phyloP scores from a whole-genome alignment of 129 eudicot species.

The Pseudognaphalium luteoalbum region DNA sequence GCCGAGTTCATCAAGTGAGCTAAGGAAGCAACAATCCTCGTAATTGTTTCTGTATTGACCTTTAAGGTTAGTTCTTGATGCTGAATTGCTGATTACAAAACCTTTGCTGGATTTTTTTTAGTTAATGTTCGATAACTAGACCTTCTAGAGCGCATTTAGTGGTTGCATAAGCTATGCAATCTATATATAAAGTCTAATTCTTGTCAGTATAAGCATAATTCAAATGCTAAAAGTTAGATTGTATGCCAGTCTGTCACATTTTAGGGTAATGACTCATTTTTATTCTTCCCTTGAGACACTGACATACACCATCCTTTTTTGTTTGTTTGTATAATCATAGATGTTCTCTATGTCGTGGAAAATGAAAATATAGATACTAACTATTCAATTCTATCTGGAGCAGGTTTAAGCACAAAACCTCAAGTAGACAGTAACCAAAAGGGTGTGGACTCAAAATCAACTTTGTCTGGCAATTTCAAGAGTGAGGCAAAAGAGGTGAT shows the following conservation, averaged over 20 bases:
- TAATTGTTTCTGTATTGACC: neutral
- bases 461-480: conserved; percentile 29
- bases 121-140: neutral
- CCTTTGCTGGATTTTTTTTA: neutral
- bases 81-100: neutral
- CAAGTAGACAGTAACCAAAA: conserved; percentile 34
- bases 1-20: neutral
- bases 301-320: neutral
- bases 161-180: neutral
- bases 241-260: no score
- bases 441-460: conserved; percentile 27
- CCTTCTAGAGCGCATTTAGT: neutral
- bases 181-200: neutral
- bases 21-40: neutral
- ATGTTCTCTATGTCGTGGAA: neutral
- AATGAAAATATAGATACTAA: conserved; percentile 1
- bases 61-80: conserved; percentile 16
- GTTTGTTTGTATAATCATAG: neutral
- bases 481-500: conserved; percentile 40
- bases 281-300: neutral
- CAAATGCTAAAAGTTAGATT: no score
- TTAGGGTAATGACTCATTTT: no score
- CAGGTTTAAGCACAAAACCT: conserved; percentile 42
- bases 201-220: neutral
- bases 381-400: conserved; percentile 14